phyloP scores from a whole-genome alignment of 768 basidiomycete species.

The Phlegmacium glaucopus region DNA sequence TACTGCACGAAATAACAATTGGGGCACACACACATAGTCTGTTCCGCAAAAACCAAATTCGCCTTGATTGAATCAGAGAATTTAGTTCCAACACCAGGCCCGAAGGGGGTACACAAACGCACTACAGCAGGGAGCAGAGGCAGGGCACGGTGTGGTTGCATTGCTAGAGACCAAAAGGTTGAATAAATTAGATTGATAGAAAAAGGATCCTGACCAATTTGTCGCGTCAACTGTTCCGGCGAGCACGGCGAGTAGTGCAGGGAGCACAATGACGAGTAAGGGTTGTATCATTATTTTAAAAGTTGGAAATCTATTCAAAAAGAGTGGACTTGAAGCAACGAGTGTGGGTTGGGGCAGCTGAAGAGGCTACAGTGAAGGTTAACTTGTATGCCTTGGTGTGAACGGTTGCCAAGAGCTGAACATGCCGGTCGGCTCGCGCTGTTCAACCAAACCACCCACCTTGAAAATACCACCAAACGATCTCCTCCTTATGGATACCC shows the following conservation, averaged over 20 bases:
- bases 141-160: conserved; percentile 39
- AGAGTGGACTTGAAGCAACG: too few relatives aligned
- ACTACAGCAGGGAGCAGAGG: conserved; percentile 52
- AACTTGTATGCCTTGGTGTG: too few relatives aligned
- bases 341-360: too few relatives aligned
- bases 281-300: conserved; percentile 10
- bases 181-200: not conserved
- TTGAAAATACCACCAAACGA: too few relatives aligned
- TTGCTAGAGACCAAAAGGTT: conserved; percentile 29
- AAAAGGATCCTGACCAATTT: conserved; percentile 16
- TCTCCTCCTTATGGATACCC: too few relatives aligned
- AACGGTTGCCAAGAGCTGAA: too few relatives aligned
- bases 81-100: not conserved
- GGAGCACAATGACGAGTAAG: conserved; percentile 12
- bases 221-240: conserved; percentile 18
- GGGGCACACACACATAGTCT: conserved; percentile 33
- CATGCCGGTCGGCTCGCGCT: too few relatives aligned
- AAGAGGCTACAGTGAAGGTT: too few relatives aligned
- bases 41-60: conserved; percentile 55
- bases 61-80: conserved; percentile 24
- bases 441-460: too few relatives aligned
- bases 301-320: not conserved
- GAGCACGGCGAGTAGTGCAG: conserved; percentile 19
- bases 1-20: not conserved
- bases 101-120: conserved; percentile 14